Conservation (phyloP, 208 protist genomes). For the Trypanosomatidae sp. region DNA sequence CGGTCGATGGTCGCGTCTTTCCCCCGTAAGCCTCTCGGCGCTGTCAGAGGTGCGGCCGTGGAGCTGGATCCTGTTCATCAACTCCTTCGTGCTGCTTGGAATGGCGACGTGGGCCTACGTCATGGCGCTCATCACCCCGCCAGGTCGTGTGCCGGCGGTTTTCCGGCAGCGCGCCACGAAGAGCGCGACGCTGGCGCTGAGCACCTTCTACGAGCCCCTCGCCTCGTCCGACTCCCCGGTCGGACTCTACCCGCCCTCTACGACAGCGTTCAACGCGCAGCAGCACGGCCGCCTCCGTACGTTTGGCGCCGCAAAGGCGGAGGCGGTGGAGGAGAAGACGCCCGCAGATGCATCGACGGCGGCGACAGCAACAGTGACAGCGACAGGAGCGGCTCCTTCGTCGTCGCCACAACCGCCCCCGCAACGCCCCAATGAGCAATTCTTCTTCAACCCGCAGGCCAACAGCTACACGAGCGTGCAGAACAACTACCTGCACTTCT, state of each 20-base stretch:
- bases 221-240: slow-evolving; percentile 10
- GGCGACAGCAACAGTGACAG: not conserved
- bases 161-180: slow-evolving; percentile 66
- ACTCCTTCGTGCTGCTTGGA: slow-evolving; percentile 53
- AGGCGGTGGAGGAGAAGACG: not conserved
- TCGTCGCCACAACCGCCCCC: no score
- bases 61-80: slow-evolving; percentile 62
- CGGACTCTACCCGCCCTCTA: slow-evolving; percentile 21
- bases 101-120: slow-evolving; percentile 78
- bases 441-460: slow-evolving; percentile 56
- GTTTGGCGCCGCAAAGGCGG: not conserved
- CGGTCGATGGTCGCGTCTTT: slow-evolving; percentile 13
- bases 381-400: no score
- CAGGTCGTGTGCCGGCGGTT: slow-evolving; percentile 66
- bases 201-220: slow-evolving; percentile 65
- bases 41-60: slow-evolving; percentile 22
- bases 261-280: slow-evolving; percentile 11
- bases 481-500: slow-evolving; percentile 71
- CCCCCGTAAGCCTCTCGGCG: slow-evolving; percentile 1
- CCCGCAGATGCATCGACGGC: not conserved
- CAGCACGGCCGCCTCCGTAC: slow-evolving; percentile 28
- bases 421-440: slow-evolving; percentile 28
- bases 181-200: slow-evolving; percentile 66
- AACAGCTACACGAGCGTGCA: slow-evolving; percentile 64
- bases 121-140: slow-evolving; percentile 55